A percentile compares a stretch with the other conserved stretches of the same genome.
These are phyloP conservation scores for Letharia columbiana DNA, from an alignment of 495 filamentous ascomycete species.

Conservation along the genomic window DNA sequence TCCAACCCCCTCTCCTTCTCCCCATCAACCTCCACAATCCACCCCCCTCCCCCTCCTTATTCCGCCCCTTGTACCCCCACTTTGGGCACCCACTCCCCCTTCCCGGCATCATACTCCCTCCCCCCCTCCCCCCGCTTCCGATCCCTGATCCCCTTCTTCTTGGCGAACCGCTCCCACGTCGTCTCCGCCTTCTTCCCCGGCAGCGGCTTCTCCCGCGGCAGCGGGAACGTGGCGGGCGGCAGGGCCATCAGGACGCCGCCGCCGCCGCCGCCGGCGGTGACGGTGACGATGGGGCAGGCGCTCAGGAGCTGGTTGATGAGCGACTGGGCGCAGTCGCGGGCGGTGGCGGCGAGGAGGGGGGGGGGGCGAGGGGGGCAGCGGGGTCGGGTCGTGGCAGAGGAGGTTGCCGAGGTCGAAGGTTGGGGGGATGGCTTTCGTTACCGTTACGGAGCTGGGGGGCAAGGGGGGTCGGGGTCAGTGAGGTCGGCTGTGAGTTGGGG, in stretches of 20 bases:
- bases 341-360: constrained; percentile 51
- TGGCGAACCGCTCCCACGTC: constrained; percentile 91
- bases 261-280: constrained; percentile 50
- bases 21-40: constrained; percentile 85
- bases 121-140: constrained; percentile 63
- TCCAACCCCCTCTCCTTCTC: constrained; percentile 47
- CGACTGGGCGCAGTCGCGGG: constrained; percentile 78
- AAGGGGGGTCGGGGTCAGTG: constrained; percentile 20
- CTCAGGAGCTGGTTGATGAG: constrained; percentile 85
- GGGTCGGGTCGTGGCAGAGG: constrained; percentile 72
- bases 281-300: constrained; percentile 58
- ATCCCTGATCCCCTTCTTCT: constrained; percentile 84
- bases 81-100: constrained; percentile 80
- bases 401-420: constrained; percentile 88
- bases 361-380: constrained; percentile 46
- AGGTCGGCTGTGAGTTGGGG: not conserved
- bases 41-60: constrained; percentile 68
- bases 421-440: constrained; percentile 78
- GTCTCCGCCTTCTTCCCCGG: constrained; percentile 72
- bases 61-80: constrained; percentile 93
- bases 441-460: constrained; percentile 48
- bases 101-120: constrained; percentile 73
- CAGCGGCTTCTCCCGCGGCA: constrained; percentile 86
- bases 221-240: constrained; percentile 53
- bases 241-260: constrained; percentile 63